Conservation (phyloP, 345 rosid genomes). For the Hevea brasiliensis region DNA sequence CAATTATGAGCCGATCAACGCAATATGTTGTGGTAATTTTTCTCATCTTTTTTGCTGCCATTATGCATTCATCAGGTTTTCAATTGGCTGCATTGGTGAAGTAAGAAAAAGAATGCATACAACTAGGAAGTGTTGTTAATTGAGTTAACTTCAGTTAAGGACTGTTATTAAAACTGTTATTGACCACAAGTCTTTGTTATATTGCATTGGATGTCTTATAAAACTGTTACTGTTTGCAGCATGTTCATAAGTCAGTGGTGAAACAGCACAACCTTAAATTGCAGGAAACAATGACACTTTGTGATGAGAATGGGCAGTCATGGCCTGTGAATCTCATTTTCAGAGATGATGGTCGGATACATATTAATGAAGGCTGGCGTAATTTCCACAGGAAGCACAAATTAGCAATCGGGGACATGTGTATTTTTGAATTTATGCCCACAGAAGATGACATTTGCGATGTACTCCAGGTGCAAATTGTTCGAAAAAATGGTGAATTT, state of each 20-base stretch:
- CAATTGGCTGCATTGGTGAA: background rate
- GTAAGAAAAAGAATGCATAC: background rate
- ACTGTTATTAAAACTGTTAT: no score
- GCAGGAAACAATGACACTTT: slow-evolving; percentile 5
- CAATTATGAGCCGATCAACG: background rate
- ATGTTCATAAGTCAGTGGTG: slow-evolving; percentile 1
- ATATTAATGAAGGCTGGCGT: background rate
- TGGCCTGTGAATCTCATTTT: background rate
- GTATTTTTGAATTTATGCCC: background rate
- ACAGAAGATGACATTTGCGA: background rate
- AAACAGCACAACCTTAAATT: slow-evolving; percentile 6
- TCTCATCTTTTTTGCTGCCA: background rate
- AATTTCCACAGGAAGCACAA: background rate
- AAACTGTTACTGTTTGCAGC: slow-evolving; percentile 14
- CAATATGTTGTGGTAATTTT: slow-evolving; percentile 10
- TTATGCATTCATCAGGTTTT: background rate
- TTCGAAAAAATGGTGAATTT: background rate
- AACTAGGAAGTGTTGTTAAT: background rate
- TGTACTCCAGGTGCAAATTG: background rate
- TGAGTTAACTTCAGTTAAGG: no score
- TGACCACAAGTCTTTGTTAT: background rate
- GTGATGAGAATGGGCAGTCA: background rate
- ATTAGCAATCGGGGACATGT: background rate
- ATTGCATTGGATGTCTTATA: background rate
- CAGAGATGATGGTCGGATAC: background rate